Evolutionary conservation across 805 yeast genomes (phyloP).

Genomic region (Metschnikowia lachancei): DNA sequence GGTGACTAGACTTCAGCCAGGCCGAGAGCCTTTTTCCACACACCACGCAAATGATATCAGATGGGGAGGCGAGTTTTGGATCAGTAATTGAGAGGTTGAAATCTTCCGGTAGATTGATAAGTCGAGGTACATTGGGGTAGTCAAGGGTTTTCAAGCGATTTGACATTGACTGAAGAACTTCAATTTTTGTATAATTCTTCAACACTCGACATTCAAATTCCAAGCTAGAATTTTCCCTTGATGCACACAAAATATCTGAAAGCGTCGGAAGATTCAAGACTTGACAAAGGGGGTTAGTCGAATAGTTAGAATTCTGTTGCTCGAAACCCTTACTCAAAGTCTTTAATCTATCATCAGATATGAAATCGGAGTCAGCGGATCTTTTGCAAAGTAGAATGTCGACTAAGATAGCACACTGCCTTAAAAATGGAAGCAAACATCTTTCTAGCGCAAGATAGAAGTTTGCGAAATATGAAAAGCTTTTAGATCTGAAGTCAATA

Average conservation of each 20-base stretch:
- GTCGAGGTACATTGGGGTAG: constrained; percentile 53
- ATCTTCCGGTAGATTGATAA: constrained; percentile 52
- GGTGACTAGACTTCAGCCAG: constrained; percentile 4
- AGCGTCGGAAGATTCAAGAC: constrained; percentile 25
- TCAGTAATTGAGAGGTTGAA: constrained; percentile 29
- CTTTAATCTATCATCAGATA: constrained; percentile 19
- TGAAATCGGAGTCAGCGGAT: constrained; percentile 26
- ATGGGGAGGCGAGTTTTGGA: constrained; percentile 14
- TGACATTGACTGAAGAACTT: background rate
- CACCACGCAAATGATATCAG: constrained; percentile 34
- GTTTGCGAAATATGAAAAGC: background rate
- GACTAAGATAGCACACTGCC: constrained; percentile 33
- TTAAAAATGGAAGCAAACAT: constrained; percentile 31
- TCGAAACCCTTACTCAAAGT: constrained; percentile 19
- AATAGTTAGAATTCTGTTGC: constrained; percentile 19
- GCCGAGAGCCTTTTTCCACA: constrained; percentile 27
- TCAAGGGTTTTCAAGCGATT: constrained; percentile 26
- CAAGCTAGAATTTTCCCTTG: background rate
- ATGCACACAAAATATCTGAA: background rate
- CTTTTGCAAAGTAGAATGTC: constrained; percentile 32
- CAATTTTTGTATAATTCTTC: background rate
- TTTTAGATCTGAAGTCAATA: constrained; percentile 1
- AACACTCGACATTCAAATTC: constrained; percentile 7
- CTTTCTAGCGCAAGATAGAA: constrained; percentile 13
- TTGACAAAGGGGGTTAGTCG: constrained; percentile 25